These are phyloP conservation scores for Arbutus unedo DNA, from an alignment of 148 eudicot genomes.

Conservation along the genomic window DNA sequence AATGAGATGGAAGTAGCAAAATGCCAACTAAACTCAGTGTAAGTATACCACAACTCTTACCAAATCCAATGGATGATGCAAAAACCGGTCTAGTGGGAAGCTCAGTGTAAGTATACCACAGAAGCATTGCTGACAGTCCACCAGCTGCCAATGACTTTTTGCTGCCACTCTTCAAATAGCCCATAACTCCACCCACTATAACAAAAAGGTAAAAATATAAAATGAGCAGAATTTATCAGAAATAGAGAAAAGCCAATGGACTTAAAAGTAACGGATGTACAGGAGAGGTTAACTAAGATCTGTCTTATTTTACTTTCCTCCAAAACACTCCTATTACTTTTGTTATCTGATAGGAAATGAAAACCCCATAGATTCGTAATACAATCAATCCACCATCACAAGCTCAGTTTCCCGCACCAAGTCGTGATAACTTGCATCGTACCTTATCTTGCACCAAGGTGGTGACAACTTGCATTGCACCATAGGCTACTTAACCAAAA, in stretches of 20 bases:
- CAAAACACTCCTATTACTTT: neutral
- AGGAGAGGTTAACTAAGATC: neutral
- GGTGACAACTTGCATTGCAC: too few species aligned
- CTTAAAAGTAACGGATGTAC: neutral
- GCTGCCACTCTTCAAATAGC: slow-evolving; percentile 81
- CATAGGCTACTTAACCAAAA: neutral
- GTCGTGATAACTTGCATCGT: neutral
- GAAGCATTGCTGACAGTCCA: slow-evolving; percentile 58
- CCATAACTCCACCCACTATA: slow-evolving; percentile 67
- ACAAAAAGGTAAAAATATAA: neutral
- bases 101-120: slow-evolving; percentile 55
- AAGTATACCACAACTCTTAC: slow-evolving; percentile 12
- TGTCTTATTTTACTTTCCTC: neutral
- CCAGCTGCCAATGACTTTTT: slow-evolving; percentile 67
- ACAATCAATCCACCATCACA: neutral
- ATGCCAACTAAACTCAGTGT: too few species aligned
- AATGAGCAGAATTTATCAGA: neutral
- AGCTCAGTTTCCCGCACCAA: neutral
- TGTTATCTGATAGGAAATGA: neutral
- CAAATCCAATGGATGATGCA: slow-evolving; percentile 84
- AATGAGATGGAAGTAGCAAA: too few species aligned
- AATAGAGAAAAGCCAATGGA: neutral
- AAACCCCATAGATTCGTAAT: neutral
- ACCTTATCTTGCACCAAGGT: too few species aligned
- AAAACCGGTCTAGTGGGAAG: slow-evolving; percentile 73